These are phyloP conservation scores for Taiwanofungus camphoratus DNA, from an alignment of 1,284 basidiomycete species.

Conservation along the genomic window DNA sequence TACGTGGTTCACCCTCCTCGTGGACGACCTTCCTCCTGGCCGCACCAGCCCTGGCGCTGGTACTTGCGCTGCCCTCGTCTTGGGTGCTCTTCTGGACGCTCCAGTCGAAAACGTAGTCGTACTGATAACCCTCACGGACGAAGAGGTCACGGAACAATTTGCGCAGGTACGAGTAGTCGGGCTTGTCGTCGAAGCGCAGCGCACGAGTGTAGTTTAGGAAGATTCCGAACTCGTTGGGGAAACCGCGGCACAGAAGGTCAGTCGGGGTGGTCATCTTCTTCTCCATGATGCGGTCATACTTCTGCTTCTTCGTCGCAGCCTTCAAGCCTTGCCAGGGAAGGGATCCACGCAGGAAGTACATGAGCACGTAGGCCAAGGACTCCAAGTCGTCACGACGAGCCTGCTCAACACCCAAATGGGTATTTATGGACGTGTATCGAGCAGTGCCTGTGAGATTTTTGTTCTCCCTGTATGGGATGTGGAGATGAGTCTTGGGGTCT, in stretches of 20 bases:
- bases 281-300: constrained; percentile 99
- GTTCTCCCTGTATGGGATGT: constrained; percentile 99
- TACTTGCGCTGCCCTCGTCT: constrained; percentile 55
- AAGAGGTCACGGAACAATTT: constrained; percentile 98
- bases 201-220: constrained; percentile 98
- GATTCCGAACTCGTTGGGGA: constrained; percentile 96
- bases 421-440: constrained; percentile 99
- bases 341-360: constrained; percentile 97
- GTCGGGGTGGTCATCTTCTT: constrained; percentile 99
- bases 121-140: constrained; percentile 94
- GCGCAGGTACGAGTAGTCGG: constrained; percentile 96
- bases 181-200: constrained; percentile 96
- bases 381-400: constrained; percentile 95
- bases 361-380: constrained; percentile 93
- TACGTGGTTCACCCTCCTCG: constrained; percentile 67
- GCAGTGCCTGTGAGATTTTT: constrained; percentile 99
- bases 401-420: constrained; percentile 96
- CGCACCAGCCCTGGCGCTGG: constrained; percentile 52
- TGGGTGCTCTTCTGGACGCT: constrained; percentile 75
- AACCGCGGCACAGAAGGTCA: constrained; percentile 91
- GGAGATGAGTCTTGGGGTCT: constrained; percentile 98
- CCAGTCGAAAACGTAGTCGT: constrained; percentile 99
- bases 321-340: constrained; percentile 98
- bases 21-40: constrained; percentile 71
- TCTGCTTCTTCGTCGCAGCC: constrained; percentile 99